Percentiles rank a stretch among this genome's conserved stretches.
Evolutionary conservation across 2,329 filamentous ascomycete species (phyloP).

Genomic region (Pseudopithomyces chartarum): DNA sequence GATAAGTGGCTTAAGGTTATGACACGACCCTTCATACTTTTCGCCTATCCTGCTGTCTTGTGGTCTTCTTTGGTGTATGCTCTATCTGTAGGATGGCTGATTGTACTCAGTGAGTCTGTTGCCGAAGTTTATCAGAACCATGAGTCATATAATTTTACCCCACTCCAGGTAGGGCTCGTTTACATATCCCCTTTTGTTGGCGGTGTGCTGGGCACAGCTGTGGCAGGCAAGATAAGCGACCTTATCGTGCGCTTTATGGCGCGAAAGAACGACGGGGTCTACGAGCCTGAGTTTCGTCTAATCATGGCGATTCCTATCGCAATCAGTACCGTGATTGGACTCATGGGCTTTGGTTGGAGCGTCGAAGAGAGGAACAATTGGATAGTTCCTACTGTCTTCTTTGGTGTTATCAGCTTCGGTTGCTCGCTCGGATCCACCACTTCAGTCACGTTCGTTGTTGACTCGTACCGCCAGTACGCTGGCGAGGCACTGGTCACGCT

Average conservation of each 20-base stretch:
- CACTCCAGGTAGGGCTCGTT: slow-evolving; percentile 80
- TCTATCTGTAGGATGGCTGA: slow-evolving; percentile 91
- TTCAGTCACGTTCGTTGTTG: slow-evolving; percentile 90
- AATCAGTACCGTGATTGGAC: slow-evolving; percentile 77
- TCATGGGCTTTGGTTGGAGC: slow-evolving; percentile 98
- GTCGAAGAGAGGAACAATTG: slow-evolving; percentile 74
- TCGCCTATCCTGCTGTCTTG: slow-evolving; percentile 83
- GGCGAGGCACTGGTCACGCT: slow-evolving; percentile 92
- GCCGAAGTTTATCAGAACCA: slow-evolving; percentile 75
- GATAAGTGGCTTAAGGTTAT: slow-evolving; percentile 83
- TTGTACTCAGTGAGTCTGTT: slow-evolving; percentile 89
- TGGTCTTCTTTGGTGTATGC: slow-evolving; percentile 88
- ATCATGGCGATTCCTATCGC: slow-evolving; percentile 76
- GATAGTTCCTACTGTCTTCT: slow-evolving; percentile 94
- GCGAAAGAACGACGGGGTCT: slow-evolving; percentile 75
- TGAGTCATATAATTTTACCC: slow-evolving; percentile 76
- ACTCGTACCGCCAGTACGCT: slow-evolving; percentile 91
- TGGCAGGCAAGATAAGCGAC: slow-evolving; percentile 87
- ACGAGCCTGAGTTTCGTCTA: slow-evolving; percentile 60
- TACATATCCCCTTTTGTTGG: slow-evolving; percentile 85
- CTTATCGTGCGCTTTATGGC: slow-evolving; percentile 82
- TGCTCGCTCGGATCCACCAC: slow-evolving; percentile 90
- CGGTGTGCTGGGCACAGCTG: slow-evolving; percentile 79
- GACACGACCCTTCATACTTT: slow-evolving; percentile 81
- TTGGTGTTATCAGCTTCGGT: slow-evolving; percentile 89